Evolutionary conservation across 805 yeast species (phyloP).

Genomic region (Myxozyma geophila): DNA sequence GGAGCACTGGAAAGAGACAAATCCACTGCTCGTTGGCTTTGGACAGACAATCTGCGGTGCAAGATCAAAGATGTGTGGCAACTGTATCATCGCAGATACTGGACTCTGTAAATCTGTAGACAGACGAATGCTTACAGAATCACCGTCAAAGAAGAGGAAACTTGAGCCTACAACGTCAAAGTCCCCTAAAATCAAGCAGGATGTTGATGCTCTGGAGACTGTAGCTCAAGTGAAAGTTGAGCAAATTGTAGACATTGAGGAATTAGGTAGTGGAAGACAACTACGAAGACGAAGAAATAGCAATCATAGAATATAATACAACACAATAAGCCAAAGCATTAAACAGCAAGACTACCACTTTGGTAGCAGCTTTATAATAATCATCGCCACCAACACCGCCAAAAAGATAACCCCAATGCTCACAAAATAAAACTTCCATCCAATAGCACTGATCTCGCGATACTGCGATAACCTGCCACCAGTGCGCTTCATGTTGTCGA

Average conservation of each 20-base stretch:
- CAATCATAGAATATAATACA: not conserved
- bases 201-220: not conserved
- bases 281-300: conserved; percentile 2
- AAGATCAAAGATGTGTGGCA: conserved; percentile 66
- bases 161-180: too few species aligned
- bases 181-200: too few species aligned
- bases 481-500: conserved; percentile 45
- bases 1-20: conserved; percentile 79
- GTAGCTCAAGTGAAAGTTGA: not conserved
- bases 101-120: conserved; percentile 60
- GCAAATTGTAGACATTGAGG: conserved; percentile 22
- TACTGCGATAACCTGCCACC: conserved; percentile 45
- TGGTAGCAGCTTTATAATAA: conserved; percentile 42
- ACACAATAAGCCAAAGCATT: not conserved
- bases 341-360: conserved; percentile 20
- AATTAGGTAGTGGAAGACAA: conserved; percentile 3
- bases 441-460: conserved; percentile 46
- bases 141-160: conserved; percentile 9
- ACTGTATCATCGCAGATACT: conserved; percentile 60
- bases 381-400: conserved; percentile 44
- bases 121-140: not conserved
- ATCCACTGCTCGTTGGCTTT: conserved; percentile 87
- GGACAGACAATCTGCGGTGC: conserved; percentile 83
- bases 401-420: conserved; percentile 45
- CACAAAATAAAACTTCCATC: conserved; percentile 49